A percentile compares a stretch with the other conserved stretches of the same genome.
Conservation (phyloP, 225 moss, liverwort and hornwort genomes). For the Straminergon stramineum region DNA sequence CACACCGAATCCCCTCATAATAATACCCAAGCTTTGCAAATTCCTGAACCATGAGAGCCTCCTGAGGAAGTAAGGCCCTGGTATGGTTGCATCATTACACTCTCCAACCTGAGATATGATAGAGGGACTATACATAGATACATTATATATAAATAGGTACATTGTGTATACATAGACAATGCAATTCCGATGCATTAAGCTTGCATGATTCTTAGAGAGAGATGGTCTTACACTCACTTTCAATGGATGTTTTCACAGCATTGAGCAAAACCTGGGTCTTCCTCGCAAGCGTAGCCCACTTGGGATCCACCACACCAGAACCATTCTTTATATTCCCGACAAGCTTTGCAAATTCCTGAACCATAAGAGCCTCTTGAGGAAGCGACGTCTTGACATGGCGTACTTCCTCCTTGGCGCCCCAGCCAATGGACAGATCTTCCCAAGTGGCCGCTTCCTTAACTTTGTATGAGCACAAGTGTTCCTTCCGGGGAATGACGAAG, state of each 20-base stretch:
- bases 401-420: constrained; percentile 5
- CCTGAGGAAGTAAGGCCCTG: background rate
- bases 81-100: background rate
- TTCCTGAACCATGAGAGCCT: background rate
- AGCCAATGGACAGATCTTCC: background rate
- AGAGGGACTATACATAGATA: background rate
- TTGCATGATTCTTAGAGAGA: background rate
- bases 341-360: constrained; percentile 31
- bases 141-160: background rate
- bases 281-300: constrained; percentile 14
- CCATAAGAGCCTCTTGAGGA: constrained; percentile 51
- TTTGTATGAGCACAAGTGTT: constrained; percentile 1
- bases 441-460: constrained; percentile 5
- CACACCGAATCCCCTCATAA: background rate
- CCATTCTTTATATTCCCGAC: constrained; percentile 17
- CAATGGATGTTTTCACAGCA: constrained; percentile 40
- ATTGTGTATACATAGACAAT: background rate
- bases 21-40: background rate
- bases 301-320: constrained; percentile 7
- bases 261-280: constrained; percentile 37
- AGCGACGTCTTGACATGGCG: constrained; percentile 20
- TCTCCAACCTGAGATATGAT: background rate
- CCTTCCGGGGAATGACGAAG: constrained; percentile 37
- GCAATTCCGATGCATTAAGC: background rate
- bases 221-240: constrained; percentile 17